A percentile compares a stretch with the other conserved stretches of the same genome.
Conservation (phyloP, 306 rosid species). For the Lathyrus oleraceus region DNA sequence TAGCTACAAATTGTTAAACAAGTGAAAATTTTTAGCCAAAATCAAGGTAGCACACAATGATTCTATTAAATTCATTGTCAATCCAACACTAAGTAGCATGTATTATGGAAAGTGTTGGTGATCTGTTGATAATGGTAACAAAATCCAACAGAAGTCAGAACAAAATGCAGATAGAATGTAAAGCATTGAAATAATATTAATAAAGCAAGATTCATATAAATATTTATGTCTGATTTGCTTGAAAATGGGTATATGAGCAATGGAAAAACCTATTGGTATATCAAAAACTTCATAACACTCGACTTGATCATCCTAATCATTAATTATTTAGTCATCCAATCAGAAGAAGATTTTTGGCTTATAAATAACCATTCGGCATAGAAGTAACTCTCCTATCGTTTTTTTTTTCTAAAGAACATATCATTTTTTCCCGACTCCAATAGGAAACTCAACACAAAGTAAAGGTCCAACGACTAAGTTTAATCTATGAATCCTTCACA, state of each 20-base stretch:
- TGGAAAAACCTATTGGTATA: constrained; percentile 4
- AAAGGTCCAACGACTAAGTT: not conserved
- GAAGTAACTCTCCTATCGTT: not conserved
- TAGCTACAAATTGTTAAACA: not conserved
- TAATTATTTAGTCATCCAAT: not conserved
- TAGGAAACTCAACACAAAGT: not conserved
- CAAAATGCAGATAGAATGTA: constrained; percentile 1
- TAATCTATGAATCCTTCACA: not conserved
- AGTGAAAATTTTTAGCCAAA: not conserved
- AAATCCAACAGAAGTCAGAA: not conserved
- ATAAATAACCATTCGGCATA: not conserved
- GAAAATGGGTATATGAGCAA: not conserved
- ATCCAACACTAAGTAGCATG: not conserved
- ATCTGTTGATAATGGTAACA: too few relatives aligned
- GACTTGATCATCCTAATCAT: not conserved
- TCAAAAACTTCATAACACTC: constrained; percentile 1
- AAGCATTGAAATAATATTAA: not conserved
- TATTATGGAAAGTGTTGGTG: too few relatives aligned
- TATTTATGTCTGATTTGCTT: not conserved
- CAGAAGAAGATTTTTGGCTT: not conserved
- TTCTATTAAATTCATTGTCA: not conserved
- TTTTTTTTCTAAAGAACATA: not conserved
- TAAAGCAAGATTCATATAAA: not conserved
- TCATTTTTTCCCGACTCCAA: not conserved
- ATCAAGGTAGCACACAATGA: not conserved